These are phyloP conservation scores for Zygoascus bituminiphila DNA, from an alignment of 805 yeast species.

Conservation along the genomic window DNA sequence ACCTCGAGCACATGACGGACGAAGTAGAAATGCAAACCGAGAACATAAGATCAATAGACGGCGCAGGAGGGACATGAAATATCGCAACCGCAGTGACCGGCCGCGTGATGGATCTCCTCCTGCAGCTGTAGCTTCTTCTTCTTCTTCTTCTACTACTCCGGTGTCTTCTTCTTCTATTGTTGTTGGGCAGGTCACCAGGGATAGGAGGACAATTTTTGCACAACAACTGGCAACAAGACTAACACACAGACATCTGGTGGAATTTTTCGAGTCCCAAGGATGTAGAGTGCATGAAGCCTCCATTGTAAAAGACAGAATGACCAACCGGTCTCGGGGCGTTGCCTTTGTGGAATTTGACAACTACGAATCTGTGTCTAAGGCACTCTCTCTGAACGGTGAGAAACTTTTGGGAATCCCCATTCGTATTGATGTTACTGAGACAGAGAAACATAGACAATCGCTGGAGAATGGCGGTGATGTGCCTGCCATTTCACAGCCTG, in stretches of 20 bases:
- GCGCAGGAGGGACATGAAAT: not conserved
- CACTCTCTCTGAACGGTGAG: slow-evolving; percentile 28
- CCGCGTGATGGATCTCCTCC: not conserved
- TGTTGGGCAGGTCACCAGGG: not conserved
- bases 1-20: not conserved
- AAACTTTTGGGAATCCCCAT: slow-evolving; percentile 29
- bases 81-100: not conserved
- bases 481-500: not conserved
- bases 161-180: not conserved
- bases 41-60: not conserved
- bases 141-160: not conserved
- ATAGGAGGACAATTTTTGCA: slow-evolving; percentile 30
- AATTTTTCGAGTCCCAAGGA: slow-evolving; percentile 24
- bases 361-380: slow-evolving; percentile 24
- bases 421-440: slow-evolving; percentile 28
- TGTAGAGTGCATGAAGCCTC: slow-evolving; percentile 29
- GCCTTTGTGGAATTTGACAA: slow-evolving; percentile 30
- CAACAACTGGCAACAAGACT: slow-evolving; percentile 29
- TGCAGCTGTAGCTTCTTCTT: not conserved
- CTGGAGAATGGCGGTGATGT: slow-evolving; percentile 11
- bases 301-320: slow-evolving; percentile 27
- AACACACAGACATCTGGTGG: slow-evolving; percentile 24
- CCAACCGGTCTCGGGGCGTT: slow-evolving; percentile 29
- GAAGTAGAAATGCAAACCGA: not conserved
- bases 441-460: slow-evolving; percentile 27